Percentiles rank a stretch among this genome's conserved stretches.
Conservation (phyloP, 306 rosid genomes). For the Quercus gilva region DNA sequence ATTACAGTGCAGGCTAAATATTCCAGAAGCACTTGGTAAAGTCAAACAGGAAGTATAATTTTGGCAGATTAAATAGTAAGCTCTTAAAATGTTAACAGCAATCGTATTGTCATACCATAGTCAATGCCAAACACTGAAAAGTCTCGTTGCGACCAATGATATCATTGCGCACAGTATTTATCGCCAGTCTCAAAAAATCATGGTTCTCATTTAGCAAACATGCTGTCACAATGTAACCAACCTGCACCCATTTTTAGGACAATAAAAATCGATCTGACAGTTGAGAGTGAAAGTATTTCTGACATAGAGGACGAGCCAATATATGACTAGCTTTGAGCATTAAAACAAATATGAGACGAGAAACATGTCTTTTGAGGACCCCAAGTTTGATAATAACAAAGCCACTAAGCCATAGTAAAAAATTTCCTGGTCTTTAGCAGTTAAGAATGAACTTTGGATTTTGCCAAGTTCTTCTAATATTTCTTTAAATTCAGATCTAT, state of each 20-base stretch:
- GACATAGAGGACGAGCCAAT: background rate
- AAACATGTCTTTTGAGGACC: background rate
- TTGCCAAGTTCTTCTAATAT: background rate
- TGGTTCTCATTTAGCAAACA: conserved; percentile 98
- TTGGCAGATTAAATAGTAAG: conserved; percentile 5
- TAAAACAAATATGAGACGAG: background rate
- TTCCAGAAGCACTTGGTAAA: background rate
- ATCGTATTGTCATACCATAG: conserved; percentile 73
- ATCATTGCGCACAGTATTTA: conserved; percentile 96
- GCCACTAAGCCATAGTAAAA: background rate
- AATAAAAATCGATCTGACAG: conserved; percentile 23
- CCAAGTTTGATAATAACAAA: background rate
- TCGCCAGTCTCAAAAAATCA: conserved; percentile 98
- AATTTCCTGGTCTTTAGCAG: background rate
- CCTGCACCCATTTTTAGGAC: conserved; percentile 59
- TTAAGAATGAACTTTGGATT: background rate
- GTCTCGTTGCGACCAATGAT: conserved; percentile 99
- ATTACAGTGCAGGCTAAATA: background rate
- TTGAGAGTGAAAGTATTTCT: background rate
- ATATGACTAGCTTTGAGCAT: conserved; percentile 1
- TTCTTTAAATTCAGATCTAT: background rate
- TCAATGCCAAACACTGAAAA: conserved; percentile 94
- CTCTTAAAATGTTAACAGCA: conserved; percentile 12
- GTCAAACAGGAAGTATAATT: background rate
- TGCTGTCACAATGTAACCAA: conserved; percentile 97